Evolutionary conservation across 306 rosid species (phyloP).

Genomic region (Prunus salicina): DNA sequence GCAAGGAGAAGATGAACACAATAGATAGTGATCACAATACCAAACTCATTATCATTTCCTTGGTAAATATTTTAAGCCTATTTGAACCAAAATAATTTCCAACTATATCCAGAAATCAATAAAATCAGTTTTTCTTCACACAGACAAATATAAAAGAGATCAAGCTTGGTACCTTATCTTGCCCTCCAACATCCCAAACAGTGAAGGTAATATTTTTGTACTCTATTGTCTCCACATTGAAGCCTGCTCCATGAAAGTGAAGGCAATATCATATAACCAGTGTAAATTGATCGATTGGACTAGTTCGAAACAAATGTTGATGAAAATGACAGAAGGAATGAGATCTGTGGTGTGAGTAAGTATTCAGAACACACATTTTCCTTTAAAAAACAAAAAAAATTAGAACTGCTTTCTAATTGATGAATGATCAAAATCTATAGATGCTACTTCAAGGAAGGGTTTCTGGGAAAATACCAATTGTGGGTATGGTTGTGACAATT

Average conservation of each 20-base stretch:
- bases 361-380: too few relatives aligned
- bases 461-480: conserved; percentile 32
- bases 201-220: conserved; percentile 41
- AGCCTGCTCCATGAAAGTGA: conserved; percentile 36
- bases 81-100: neutral
- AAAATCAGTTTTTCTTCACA: neutral
- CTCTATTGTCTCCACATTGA: conserved; percentile 45
- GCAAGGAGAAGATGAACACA: neutral
- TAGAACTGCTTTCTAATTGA: neutral
- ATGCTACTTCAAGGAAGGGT: neutral
- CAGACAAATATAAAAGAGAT: neutral
- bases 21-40: neutral
- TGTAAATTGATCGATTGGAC: neutral
- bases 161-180: conserved; percentile 37
- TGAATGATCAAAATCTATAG: too few relatives aligned
- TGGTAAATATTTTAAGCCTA: neutral
- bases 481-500: conserved; percentile 30
- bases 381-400: too few relatives aligned
- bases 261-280: neutral
- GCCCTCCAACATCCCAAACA: conserved; percentile 61
- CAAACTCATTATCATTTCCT: neutral
- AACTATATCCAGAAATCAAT: neutral
- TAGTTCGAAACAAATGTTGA: too few relatives aligned
- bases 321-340: too few relatives aligned
- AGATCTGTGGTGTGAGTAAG: too few relatives aligned